Conservation (phyloP, 2,329 filamentous ascomycete genomes). For the Colletotrichum chrysophilum region DNA sequence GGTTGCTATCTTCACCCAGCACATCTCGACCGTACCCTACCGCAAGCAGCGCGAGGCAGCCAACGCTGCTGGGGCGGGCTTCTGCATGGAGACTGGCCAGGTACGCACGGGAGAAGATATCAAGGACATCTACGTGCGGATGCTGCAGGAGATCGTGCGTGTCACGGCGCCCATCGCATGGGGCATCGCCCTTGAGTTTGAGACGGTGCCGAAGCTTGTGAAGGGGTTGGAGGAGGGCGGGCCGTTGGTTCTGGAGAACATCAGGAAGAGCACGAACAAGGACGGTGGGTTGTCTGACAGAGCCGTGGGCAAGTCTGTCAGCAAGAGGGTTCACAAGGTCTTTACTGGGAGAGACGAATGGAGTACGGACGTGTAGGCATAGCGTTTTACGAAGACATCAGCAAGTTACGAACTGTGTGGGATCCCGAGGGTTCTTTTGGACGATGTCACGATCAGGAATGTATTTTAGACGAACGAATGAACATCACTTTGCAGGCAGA, state of each 20-base stretch:
- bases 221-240: conserved; percentile 63
- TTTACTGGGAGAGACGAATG: conserved; percentile 62
- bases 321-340: conserved; percentile 62
- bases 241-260: conserved; percentile 64
- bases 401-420: not conserved
- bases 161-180: conserved; percentile 76
- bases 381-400: not conserved
- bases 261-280: conserved; percentile 61
- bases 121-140: conserved; percentile 72
- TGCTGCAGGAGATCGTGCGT: conserved; percentile 77
- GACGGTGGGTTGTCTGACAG: conserved; percentile 62
- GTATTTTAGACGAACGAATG: too few species aligned
- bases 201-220: conserved; percentile 62
- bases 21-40: conserved; percentile 79
- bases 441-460: too few species aligned
- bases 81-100: conserved; percentile 82
- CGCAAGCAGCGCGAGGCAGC: conserved; percentile 56
- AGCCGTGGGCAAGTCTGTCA: conserved; percentile 62
- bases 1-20: conserved; percentile 77
- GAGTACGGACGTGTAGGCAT: conserved; percentile 56
- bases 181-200: conserved; percentile 68
- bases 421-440: too few species aligned
- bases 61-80: conserved; percentile 60
- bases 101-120: conserved; percentile 71
- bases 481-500: too few species aligned